Evolutionary conservation across 345 rosid species (phyloP).

Genomic region (Eucalyptus curtisii): DNA sequence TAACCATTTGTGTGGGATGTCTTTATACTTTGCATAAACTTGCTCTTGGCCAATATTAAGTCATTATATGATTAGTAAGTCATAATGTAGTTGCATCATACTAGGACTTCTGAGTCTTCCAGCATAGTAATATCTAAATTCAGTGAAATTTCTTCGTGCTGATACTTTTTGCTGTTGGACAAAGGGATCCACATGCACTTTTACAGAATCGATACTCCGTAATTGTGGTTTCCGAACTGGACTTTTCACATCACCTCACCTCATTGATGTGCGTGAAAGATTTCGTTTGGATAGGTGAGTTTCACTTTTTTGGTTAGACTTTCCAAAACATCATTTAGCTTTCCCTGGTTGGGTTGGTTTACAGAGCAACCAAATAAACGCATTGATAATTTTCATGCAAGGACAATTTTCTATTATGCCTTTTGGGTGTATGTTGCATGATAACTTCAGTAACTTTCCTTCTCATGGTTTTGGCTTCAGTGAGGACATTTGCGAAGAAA

Average conservation of each 20-base stretch:
- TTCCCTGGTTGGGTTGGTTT: background rate
- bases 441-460: background rate
- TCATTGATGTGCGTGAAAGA: slow-evolving; percentile 85
- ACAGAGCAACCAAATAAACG: background rate
- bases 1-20: background rate
- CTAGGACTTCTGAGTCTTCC: background rate
- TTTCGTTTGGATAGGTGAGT: slow-evolving; percentile 82
- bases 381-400: background rate
- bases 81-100: background rate
- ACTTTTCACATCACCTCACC: slow-evolving; percentile 93
- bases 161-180: background rate
- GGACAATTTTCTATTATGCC: background rate
- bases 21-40: background rate
- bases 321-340: background rate
- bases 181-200: slow-evolving; percentile 92
- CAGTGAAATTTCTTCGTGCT: background rate
- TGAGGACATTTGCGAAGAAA: slow-evolving; percentile 68
- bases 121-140: background rate
- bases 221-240: slow-evolving; percentile 82
- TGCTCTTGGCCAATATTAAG: background rate
- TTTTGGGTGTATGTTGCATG: background rate
- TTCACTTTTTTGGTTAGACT: background rate
- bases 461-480: slow-evolving; percentile 33
- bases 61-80: background rate
- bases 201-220: slow-evolving; percentile 76